A percentile compares a stretch with the other conserved stretches of the same genome.
These are phyloP conservation scores for Penicillium sp. DNA, from an alignment of 2,329 filamentous ascomycete genomes.

Conservation along the genomic window DNA sequence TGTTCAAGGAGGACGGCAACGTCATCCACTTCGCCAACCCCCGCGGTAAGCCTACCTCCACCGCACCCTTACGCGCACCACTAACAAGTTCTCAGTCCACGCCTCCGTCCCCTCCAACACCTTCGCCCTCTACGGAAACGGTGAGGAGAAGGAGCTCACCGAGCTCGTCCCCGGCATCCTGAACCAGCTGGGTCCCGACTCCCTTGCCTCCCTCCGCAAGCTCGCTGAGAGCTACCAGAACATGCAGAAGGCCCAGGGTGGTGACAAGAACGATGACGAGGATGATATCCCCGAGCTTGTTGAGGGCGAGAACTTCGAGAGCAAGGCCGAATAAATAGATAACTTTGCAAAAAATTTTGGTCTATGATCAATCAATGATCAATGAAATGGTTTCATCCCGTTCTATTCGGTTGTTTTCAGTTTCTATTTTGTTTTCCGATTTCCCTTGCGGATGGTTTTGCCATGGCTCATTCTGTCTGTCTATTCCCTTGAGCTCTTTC, in stretches of 20 bases:
- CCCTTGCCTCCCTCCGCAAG: conserved; percentile 94
- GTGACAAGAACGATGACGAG: conserved; percentile 76
- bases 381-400: conserved; percentile 25
- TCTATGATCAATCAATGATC: conserved; percentile 15
- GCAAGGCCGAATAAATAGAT: conserved; percentile 80
- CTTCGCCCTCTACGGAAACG: conserved; percentile 98
- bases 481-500: not conserved
- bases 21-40: conserved; percentile 98
- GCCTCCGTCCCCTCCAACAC: conserved; percentile 97
- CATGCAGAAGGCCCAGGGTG: conserved; percentile 89
- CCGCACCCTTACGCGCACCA: not conserved
- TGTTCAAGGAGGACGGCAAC: conserved; percentile 99
- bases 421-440: not conserved
- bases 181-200: conserved; percentile 99
- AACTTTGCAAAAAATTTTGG: conserved; percentile 15
- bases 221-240: conserved; percentile 99
- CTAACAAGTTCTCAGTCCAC: conserved; percentile 65
- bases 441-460: not conserved
- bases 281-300: conserved; percentile 94
- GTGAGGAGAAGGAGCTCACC: conserved; percentile 99
- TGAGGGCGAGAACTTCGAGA: conserved; percentile 97
- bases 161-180: conserved; percentile 99
- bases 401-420: conserved; percentile 1
- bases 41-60: conserved; percentile 70
- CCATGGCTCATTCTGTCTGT: not conserved